phyloP scores from a whole-genome alignment of 2,329 filamentous ascomycete genomes.

The Venturia nashicola region DNA sequence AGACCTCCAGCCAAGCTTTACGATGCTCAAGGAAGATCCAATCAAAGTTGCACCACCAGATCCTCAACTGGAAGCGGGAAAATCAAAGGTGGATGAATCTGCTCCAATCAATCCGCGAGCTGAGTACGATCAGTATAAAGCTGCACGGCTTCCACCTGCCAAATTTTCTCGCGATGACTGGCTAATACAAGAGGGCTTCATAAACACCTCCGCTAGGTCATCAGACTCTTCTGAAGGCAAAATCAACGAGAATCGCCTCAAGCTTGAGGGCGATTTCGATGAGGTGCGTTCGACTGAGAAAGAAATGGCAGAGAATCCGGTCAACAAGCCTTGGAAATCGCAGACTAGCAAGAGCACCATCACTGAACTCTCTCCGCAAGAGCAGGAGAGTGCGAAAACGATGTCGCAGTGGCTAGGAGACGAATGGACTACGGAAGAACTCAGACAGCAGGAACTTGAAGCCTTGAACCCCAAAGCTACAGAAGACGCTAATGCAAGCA shows the following conservation, averaged over 20 bases:
- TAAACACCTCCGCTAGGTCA: background rate
- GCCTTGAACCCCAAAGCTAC: background rate
- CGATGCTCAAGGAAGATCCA: constrained; percentile 7
- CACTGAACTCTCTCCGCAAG: background rate
- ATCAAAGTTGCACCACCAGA: background rate
- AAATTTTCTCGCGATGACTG: background rate
- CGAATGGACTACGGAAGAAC: background rate
- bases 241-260: background rate
- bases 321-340: background rate
- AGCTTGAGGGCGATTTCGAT: constrained; percentile 2
- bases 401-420: background rate
- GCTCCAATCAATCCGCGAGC: background rate
- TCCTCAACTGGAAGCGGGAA: background rate
- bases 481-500: background rate
- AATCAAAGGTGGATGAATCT: background rate
- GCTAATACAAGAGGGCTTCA: constrained; percentile 5
- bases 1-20: background rate
- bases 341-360: background rate
- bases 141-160: background rate
- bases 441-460: background rate
- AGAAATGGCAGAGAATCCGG: background rate
- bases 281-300: background rate
- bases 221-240: background rate
- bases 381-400: background rate
- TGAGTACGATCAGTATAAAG: constrained; percentile 6